A percentile compares a stretch with the other conserved stretches of the same genome.
These are phyloP conservation scores for Populus alba DNA, from an alignment of 345 rosid genomes.

Conservation along the genomic window DNA sequence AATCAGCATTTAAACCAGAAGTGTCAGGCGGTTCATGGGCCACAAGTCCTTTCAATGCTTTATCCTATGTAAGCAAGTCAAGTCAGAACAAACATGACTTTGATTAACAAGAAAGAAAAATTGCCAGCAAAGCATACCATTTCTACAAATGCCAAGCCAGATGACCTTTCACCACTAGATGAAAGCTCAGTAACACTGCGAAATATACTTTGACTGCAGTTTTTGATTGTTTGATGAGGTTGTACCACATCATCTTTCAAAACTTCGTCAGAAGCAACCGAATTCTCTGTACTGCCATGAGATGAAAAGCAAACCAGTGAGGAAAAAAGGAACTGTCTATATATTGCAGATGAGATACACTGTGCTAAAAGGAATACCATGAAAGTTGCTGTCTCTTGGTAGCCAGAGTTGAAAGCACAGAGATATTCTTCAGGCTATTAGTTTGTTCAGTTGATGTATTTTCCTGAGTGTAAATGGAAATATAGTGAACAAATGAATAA, in stretches of 20 bases:
- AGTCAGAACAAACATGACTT: slow-evolving; percentile 3
- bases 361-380: slow-evolving; percentile 39
- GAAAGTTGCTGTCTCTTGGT: slow-evolving; percentile 47
- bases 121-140: slow-evolving; percentile 56
- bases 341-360: background rate
- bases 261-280: slow-evolving; percentile 40
- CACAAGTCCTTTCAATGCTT: slow-evolving; percentile 83
- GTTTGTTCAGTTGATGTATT: slow-evolving; percentile 42
- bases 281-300: slow-evolving; percentile 43
- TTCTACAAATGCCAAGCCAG: slow-evolving; percentile 53
- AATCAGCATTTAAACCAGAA: slow-evolving; percentile 32
- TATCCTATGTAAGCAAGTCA: slow-evolving; percentile 48
- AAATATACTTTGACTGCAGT: slow-evolving; percentile 59
- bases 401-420: slow-evolving; percentile 53
- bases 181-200: slow-evolving; percentile 86
- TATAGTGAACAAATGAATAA: background rate
- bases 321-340: background rate
- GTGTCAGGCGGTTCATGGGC: slow-evolving; percentile 34
- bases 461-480: slow-evolving; percentile 43
- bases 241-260: slow-evolving; percentile 35
- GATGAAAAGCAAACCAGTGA: slow-evolving; percentile 9
- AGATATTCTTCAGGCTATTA: slow-evolving; percentile 41
- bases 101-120: slow-evolving; percentile 14
- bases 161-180: slow-evolving; percentile 47
- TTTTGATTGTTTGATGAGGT: slow-evolving; percentile 43